Evolutionary conservation across 176 grass and related monocot species (phyloP).

Genomic region (Cymbopogon citratus): DNA sequence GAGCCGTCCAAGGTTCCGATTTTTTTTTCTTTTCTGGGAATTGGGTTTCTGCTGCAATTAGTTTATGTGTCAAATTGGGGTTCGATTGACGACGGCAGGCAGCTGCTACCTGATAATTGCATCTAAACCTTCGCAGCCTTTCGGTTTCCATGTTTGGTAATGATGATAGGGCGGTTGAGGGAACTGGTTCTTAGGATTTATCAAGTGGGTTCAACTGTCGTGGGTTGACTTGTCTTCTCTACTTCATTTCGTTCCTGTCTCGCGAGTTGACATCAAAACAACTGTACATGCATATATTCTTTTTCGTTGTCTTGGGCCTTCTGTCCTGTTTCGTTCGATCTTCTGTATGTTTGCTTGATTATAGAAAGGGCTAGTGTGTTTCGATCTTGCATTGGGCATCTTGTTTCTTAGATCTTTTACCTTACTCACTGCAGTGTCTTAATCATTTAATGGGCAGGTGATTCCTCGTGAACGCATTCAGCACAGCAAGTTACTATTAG

Average conservation of each 20-base stretch:
- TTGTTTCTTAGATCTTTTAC: conserved; percentile 16
- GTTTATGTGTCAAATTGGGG: neutral
- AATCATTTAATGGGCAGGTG: conserved; percentile 14
- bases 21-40: neutral
- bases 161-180: conserved; percentile 19
- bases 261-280: neutral
- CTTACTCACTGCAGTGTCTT: conserved; percentile 10
- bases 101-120: conserved; percentile 30
- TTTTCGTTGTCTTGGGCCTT: neutral
- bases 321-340: neutral
- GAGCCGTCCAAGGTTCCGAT: neutral
- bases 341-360: neutral
- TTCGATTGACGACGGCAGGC: neutral
- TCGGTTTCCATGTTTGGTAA: conserved; percentile 17
- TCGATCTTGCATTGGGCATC: neutral
- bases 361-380: neutral
- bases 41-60: conserved; percentile 1
- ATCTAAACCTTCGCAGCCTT: neutral
- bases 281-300: conserved; percentile 2
- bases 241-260: neutral
- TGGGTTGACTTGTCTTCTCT: conserved; percentile 28
- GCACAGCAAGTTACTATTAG: neutral
- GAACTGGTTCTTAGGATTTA: conserved; percentile 31
- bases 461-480: conserved; percentile 1
- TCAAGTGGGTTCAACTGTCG: conserved; percentile 22